A percentile compares a stretch with the other conserved stretches of the same genome.
These are phyloP conservation scores for Boechera divaricarpa DNA, from an alignment of 345 rosid genomes.

Conservation along the genomic window DNA sequence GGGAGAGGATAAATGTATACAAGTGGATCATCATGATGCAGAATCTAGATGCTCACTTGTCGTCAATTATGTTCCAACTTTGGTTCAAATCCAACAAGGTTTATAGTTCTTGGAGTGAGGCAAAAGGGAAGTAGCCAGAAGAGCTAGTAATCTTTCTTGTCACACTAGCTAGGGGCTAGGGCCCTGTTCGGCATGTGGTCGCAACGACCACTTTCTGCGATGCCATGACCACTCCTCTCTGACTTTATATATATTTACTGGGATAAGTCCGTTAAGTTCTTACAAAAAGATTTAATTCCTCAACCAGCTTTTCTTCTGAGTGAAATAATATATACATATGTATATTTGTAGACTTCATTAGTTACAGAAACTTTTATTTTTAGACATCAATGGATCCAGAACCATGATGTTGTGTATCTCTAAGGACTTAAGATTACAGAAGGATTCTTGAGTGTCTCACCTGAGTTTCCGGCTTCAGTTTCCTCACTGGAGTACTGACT, in stretches of 20 bases:
- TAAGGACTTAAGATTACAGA: constrained; percentile 24
- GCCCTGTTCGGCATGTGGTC: too few relatives aligned
- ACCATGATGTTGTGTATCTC: constrained; percentile 16
- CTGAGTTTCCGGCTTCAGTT: constrained; percentile 43
- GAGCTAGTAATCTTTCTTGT: not conserved
- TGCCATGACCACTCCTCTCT: too few relatives aligned
- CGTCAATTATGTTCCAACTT: constrained; percentile 17
- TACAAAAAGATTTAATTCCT: too few relatives aligned
- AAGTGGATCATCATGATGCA: not conserved
- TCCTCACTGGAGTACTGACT: constrained; percentile 38
- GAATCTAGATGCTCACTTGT: not conserved
- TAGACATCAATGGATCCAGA: constrained; percentile 42
- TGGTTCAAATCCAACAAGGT: constrained; percentile 2
- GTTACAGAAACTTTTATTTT: constrained; percentile 2
- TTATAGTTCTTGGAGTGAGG: not conserved
- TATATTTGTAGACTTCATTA: constrained; percentile 12
- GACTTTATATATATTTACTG: too few relatives aligned
- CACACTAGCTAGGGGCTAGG: too few relatives aligned
- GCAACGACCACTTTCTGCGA: too few relatives aligned
- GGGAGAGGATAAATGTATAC: not conserved
- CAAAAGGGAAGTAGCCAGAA: not conserved
- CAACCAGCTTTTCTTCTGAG: too few relatives aligned
- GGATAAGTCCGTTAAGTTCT: too few relatives aligned
- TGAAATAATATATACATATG: not conserved
- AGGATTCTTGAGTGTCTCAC: constrained; percentile 16